Conservation (phyloP, 2,329 filamentous ascomycete species). For the Teratosphaeria nubilosa region DNA sequence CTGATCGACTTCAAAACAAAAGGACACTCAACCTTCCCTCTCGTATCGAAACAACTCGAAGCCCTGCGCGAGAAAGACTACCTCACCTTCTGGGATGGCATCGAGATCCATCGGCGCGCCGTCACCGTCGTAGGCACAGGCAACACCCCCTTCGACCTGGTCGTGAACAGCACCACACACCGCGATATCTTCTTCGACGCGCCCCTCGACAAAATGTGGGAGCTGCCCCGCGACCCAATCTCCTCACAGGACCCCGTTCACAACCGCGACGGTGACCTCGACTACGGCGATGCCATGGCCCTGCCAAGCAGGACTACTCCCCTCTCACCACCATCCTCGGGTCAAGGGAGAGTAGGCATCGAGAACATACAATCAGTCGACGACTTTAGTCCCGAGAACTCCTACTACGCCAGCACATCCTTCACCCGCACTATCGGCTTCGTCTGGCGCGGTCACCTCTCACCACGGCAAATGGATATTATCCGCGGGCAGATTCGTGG, state of each 20-base stretch:
- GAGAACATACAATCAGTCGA: slow-evolving; percentile 25
- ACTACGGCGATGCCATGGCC: slow-evolving; percentile 11
- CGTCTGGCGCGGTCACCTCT: slow-evolving; percentile 38
- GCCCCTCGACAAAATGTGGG: slow-evolving; percentile 41
- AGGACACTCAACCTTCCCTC: slow-evolving; percentile 42
- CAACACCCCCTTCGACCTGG: slow-evolving; percentile 47
- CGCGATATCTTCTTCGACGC: slow-evolving; percentile 54
- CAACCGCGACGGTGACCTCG: slow-evolving; percentile 2
- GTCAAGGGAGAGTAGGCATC: slow-evolving; percentile 35
- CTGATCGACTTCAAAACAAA: slow-evolving; percentile 61
- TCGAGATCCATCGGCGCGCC: slow-evolving; percentile 42
- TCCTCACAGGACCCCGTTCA: slow-evolving; percentile 2
- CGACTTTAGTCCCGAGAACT: slow-evolving; percentile 46
- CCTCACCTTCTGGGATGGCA: slow-evolving; percentile 40
- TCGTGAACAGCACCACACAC: slow-evolving; percentile 44
- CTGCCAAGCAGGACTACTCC: background rate
- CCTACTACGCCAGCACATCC: slow-evolving; percentile 55
- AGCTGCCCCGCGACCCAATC: slow-evolving; percentile 11
- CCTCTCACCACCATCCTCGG: slow-evolving; percentile 7
- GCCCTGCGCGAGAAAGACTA: slow-evolving; percentile 50
- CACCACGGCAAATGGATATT: slow-evolving; percentile 32
- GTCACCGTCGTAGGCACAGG: slow-evolving; percentile 63
- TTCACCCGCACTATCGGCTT: slow-evolving; percentile 44
- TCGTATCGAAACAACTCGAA: slow-evolving; percentile 46
- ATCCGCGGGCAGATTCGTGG: slow-evolving; percentile 43